phyloP scores from a whole-genome alignment of 495 filamentous ascomycete genomes.

The Aspergillus olivimuriae region DNA sequence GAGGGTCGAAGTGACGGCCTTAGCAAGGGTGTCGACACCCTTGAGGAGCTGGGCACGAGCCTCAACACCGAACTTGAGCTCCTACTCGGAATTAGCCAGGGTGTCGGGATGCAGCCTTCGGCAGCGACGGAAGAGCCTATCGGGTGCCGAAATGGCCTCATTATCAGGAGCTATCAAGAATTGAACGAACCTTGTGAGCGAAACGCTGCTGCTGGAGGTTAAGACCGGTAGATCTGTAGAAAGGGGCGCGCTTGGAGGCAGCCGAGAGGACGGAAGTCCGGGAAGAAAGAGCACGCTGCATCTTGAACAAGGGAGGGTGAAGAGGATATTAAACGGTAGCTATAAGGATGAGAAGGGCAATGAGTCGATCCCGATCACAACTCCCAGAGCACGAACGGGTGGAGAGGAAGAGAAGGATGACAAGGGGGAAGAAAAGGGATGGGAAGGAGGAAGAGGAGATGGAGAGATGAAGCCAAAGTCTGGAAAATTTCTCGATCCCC shows the following conservation, averaged over 20 bases:
- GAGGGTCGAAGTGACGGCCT: constrained; percentile 91
- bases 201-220: constrained; percentile 81
- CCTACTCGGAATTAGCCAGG: constrained; percentile 48
- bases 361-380: constrained; percentile 22
- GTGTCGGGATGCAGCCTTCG: constrained; percentile 4
- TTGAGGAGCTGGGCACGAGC: constrained; percentile 80
- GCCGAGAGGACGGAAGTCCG: constrained; percentile 67
- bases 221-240: constrained; percentile 45
- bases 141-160: constrained; percentile 2
- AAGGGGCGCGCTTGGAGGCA: constrained; percentile 48
- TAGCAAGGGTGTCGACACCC: constrained; percentile 95
- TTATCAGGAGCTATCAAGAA: background rate
- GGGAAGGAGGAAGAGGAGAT: constrained; percentile 13
- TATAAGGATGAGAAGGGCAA: constrained; percentile 9
- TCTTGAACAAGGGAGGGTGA: constrained; percentile 37
- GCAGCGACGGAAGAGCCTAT: constrained; percentile 15
- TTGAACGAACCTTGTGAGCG: constrained; percentile 76
- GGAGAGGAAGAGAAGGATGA: constrained; percentile 15
- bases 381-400: constrained; percentile 25
- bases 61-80: constrained; percentile 97
- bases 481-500: constrained; percentile 46
- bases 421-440: constrained; percentile 20
- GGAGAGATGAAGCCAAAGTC: constrained; percentile 42
- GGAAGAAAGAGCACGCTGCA: constrained; percentile 68
- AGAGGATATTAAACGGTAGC: constrained; percentile 16